Base-by-base conservation (phyloP, 345 rosid species). In the Pseudoturritis turrita region DNA sequence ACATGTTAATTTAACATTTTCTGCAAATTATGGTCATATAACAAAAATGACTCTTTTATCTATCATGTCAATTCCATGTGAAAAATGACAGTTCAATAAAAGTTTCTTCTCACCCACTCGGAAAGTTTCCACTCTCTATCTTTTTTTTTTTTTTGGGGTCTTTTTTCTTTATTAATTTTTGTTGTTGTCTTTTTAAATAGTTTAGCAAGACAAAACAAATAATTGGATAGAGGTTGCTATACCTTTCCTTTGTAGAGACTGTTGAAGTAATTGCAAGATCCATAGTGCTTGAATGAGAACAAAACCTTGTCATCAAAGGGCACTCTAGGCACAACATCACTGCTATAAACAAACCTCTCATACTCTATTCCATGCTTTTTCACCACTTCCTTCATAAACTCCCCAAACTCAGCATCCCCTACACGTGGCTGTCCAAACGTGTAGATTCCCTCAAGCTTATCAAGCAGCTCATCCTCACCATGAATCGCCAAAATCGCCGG, bases 381-480 rank as follows among this genome's bases (percentile, higher is more conserved):
- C 39, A 90, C n/a, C 49, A 71, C 65, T 5, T 25, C 39, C 11
- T 80, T 77, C 97, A 85, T 81, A 54, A 74, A 88, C 5, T 17
- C 71, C 35, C 76, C 84, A 54, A 86, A 88, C 15, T 65, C 66
- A 5, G 31, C 66, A 26, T 90, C 89, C 1, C 96, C 94, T 46
- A 90, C 79, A 55, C 87, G 83, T 7, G 97, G 97, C 61, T 90
- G 97, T 65, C 94, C 97, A 54, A 79, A 90, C 2, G 94, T 84
- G 57, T 84, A 87, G 36, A 86, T 80, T 17, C 94, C 97, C 46
- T 83, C 84, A 54, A 88, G 68, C 75, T 78, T 85, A 50, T 77
- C n/a, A 26, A 90, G 47, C 28, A 88, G 47, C 43, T 18, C 23
- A 9, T 36, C 60, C 57, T 90, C 86, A 0, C 80, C 74, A 35